Percentiles rank a stretch among this genome's conserved stretches.
Evolutionary conservation across 805 yeast genomes (phyloP).

Genomic region (Danielozyma ontarioensis): DNA sequence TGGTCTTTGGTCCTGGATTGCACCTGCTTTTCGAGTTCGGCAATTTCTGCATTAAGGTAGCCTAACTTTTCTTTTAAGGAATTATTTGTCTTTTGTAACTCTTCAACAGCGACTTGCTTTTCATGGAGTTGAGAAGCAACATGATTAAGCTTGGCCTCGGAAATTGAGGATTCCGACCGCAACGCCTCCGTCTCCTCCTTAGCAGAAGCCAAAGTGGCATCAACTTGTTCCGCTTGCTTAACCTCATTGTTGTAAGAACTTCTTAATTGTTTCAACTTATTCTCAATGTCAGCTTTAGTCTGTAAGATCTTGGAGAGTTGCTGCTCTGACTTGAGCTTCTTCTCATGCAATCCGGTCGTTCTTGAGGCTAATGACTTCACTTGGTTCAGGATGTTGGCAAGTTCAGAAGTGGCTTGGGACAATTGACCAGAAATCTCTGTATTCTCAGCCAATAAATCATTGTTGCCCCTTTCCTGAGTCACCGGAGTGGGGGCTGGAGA

Average conservation of each 20-base stretch:
- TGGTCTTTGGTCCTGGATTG: constrained; percentile 49
- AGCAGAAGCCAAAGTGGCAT: constrained; percentile 53
- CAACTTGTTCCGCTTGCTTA: constrained; percentile 67
- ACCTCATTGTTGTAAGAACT: constrained; percentile 75
- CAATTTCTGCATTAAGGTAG: constrained; percentile 59
- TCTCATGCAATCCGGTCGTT: constrained; percentile 63
- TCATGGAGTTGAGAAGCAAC: constrained; percentile 60
- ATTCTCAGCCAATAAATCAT: constrained; percentile 52
- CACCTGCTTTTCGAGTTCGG: constrained; percentile 52
- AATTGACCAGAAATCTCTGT: constrained; percentile 60
- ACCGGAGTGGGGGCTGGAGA: constrained; percentile 15
- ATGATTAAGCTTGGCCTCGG: constrained; percentile 75
- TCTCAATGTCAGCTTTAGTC: constrained; percentile 66
- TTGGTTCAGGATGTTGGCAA: constrained; percentile 84
- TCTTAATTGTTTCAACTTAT: constrained; percentile 62
- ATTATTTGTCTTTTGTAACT: constrained; percentile 63
- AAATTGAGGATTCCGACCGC: constrained; percentile 64
- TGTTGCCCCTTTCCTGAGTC: constrained; percentile 7
- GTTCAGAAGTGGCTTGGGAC: constrained; percentile 75
- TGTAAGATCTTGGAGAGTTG: constrained; percentile 67
- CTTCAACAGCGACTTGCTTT: constrained; percentile 55
- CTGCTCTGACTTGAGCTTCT: constrained; percentile 67
- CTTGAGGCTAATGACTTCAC: constrained; percentile 73
- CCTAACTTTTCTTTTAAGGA: constrained; percentile 66
- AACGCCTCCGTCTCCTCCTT: constrained; percentile 64